Base-by-base conservation (phyloP, 805 yeast genomes). In the Candida multigemmis region DNA sequence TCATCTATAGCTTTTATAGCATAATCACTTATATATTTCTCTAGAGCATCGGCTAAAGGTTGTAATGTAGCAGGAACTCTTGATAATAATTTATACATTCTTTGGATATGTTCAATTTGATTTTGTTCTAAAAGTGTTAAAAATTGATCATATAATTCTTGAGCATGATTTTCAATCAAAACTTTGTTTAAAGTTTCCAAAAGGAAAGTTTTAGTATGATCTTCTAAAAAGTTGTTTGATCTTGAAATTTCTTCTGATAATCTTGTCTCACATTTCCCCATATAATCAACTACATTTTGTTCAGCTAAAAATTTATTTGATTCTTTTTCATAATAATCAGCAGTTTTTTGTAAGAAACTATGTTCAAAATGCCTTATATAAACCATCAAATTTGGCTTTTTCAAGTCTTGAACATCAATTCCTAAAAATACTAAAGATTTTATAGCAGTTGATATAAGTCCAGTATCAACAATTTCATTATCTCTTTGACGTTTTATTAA, bases 341-440 rank as follows among this genome's bases (percentile, higher is more conserved):
- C 68, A 2, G 91, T 79, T 28, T 73, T 77, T 14, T 70, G 74
- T 37, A 91, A 64, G 48, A 85, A 91, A 21, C 75, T 73, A 22
- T 59, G 65, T 51, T 91, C 96, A 45, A 89, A 91, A 41, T 70
- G 69, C 31, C 75, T 75, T 37, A 80, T 74, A 56, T 91, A 91
- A 17, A 87, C 86, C 12, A 77, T 68, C 44, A 87, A 64, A 46
- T 83, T 85, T 27, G 84, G 74, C 46, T 85, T 86, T 56, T 82
- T 86, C 50, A 83, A 68, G 53, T 86, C 96, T 48, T 80, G 86
- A 32, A 75, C 77, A 48, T 91, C 97, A 40, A 93, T 78, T 4
- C 98, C 97, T 37, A 91, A 65, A 23, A 76, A 70, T 8, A 89
- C 96, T 59, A 87, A 75, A 1, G 96, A 87, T 42, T 75, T 79